Conservation (phyloP, 371 early-diverging fungal genomes). For the Lichtheimia ornata region DNA sequence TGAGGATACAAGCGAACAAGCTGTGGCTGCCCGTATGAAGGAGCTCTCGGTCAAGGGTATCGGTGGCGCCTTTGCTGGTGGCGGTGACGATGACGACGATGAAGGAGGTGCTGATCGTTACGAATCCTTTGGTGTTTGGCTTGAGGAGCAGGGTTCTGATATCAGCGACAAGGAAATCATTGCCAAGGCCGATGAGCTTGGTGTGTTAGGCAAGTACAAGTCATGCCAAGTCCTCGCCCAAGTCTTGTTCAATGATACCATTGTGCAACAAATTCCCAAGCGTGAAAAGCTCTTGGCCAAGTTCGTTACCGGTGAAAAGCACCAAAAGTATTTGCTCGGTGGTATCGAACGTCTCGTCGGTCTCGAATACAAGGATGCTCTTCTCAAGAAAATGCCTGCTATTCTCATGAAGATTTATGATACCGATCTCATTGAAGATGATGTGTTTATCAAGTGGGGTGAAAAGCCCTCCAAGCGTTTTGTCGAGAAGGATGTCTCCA, state of each 20-base stretch:
- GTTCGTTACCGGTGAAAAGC: conserved; percentile 81
- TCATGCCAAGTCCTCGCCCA: conserved; percentile 74
- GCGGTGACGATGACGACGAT: conserved; percentile 64
- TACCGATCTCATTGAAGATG: conserved; percentile 90
- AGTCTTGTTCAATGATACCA: conserved; percentile 71
- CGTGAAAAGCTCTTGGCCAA: conserved; percentile 65
- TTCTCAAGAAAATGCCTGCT: conserved; percentile 73
- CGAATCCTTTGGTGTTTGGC: conserved; percentile 69
- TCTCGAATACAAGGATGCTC: conserved; percentile 58
- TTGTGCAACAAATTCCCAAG: conserved; percentile 62
- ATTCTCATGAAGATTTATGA: conserved; percentile 91
- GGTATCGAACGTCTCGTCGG: conserved; percentile 91
- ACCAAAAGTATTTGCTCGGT: conserved; percentile 87
- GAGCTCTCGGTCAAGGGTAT: conserved; percentile 62
- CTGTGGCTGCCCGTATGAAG: conserved; percentile 76
- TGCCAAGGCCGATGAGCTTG: conserved; percentile 77
- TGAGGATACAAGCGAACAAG: conserved; percentile 79
- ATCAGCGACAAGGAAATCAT: conserved; percentile 70
- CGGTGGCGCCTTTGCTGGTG: conserved; percentile 38
- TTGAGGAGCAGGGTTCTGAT: conserved; percentile 53
- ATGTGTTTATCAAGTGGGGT: conserved; percentile 86
- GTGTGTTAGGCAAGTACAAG: conserved; percentile 75
- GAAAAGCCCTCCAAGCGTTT: conserved; percentile 89
- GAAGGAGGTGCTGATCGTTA: conserved; percentile 70
- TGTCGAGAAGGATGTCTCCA: conserved; percentile 75